phyloP scores from a whole-genome alignment of 1,284 basidiomycete species.

The Ustilago loliicola region DNA sequence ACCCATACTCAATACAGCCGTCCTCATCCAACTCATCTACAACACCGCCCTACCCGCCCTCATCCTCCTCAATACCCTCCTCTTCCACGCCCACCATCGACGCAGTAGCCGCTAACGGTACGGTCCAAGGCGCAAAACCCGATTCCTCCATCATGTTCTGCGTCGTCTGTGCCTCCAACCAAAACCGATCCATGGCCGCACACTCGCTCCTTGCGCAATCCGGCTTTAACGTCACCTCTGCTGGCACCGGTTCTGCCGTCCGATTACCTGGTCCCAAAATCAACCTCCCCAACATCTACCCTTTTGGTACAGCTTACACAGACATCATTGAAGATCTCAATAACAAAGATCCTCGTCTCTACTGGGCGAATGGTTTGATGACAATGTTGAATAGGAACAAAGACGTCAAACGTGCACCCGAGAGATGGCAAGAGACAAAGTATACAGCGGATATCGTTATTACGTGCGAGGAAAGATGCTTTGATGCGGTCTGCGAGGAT shows the following conservation, averaged over 20 bases:
- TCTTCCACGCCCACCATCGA: constrained; percentile 9
- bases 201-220: constrained; percentile 89
- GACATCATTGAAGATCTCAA: constrained; percentile 93
- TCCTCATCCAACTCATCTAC: constrained; percentile 17
- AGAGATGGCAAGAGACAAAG: constrained; percentile 94
- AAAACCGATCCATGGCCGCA: constrained; percentile 99
- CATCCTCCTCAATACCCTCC: constrained; percentile 14
- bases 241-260: constrained; percentile 96
- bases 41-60: constrained; percentile 20
- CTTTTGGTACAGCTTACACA: constrained; percentile 98
- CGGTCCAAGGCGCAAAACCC: constrained; percentile 17
- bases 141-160: constrained; percentile 77
- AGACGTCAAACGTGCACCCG: constrained; percentile 89
- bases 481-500: constrained; percentile 98
- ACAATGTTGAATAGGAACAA: constrained; percentile 98
- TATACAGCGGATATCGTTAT: constrained; percentile 94
- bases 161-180: constrained; percentile 96
- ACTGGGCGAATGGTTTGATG: constrained; percentile 91
- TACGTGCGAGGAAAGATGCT: constrained; percentile 98
- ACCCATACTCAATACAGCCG: constrained; percentile 24
- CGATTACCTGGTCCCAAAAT: constrained; percentile 94
- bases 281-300: constrained; percentile 97
- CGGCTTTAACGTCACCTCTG: constrained; percentile 90
- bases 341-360: constrained; percentile 86
- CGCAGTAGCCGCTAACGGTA: constrained; percentile 28